Evolutionary conservation across 176 grass and related monocot genomes (phyloP), one percentile per base, ranked within the genome.

Genomic region (Aegilops umbellulata): DNA sequence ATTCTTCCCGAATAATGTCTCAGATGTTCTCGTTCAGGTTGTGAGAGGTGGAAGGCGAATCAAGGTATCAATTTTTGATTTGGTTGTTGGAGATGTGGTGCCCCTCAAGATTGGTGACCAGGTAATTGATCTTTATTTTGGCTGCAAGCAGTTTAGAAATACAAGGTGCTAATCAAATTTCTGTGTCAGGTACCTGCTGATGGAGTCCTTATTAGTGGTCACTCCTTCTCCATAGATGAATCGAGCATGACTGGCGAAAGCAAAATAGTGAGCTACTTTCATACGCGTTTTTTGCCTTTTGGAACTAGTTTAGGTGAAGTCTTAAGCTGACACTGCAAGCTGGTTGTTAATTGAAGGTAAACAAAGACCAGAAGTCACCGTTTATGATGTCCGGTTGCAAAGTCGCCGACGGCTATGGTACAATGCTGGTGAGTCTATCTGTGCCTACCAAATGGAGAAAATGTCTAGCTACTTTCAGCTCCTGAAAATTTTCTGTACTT

Each of bases 211-310:
- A 87, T 98, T n/a, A 90, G 70, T n/a, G 97, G 97, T 23, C 97
- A 95, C 46, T 98, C 92, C 64, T 92, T 98, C 76, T 91, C 97
- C 12, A 90, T 98, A 74, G 97, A 98, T 35, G 97, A 98, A 85
- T 95, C 97, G n/a, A 94, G 94, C 82, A 95, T 98, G 97, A 98
- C 97, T 0, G 97, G 97, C 32, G 97, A 98, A 84, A 98, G 97
- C 79, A 96, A 95, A 91, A 87, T 98, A 4, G 97, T 98, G 81
- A 95, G 90, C 91, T 85, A 10, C 55, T 32, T 51, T 29, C 22
- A 30, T 80, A 66, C 34, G 3, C 34, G 3, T 49, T 47, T 81
- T 57, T 22, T 20, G 6, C 53, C 55, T 58, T 58, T 67, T 31
- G 19, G 15, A 81, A 85, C 38, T 75, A 80, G 62, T 69, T 72